phyloP scores from a whole-genome alignment of 495 filamentous ascomycete species.

The Xylaria grammica region DNA sequence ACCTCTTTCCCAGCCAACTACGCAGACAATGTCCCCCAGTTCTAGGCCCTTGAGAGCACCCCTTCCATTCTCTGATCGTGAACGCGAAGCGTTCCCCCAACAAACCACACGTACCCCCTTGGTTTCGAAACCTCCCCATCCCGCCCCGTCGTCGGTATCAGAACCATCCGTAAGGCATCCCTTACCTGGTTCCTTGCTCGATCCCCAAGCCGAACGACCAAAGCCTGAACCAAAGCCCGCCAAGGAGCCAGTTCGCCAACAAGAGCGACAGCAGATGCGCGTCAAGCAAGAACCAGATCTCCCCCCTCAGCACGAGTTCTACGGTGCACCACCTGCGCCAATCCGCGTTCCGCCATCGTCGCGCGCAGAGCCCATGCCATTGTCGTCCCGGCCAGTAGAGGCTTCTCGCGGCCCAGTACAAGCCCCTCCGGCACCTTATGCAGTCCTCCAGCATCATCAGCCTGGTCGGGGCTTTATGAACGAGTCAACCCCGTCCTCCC shows the following conservation, averaged over 20 bases:
- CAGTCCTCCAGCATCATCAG: constrained; percentile 40
- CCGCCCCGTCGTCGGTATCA: constrained; percentile 29
- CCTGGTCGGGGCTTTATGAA: constrained; percentile 37
- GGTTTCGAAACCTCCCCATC: constrained; percentile 30
- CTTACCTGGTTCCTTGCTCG: constrained; percentile 33
- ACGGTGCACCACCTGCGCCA: constrained; percentile 29
- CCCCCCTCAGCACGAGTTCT: constrained; percentile 40
- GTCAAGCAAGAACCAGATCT: constrained; percentile 54
- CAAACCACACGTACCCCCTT: constrained; percentile 31
- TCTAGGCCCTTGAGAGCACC: constrained; percentile 45
- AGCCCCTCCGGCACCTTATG: constrained; percentile 37
- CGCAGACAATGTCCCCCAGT: constrained; percentile 47
- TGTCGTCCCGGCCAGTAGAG: constrained; percentile 48
- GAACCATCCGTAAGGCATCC: constrained; percentile 36
- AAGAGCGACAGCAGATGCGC: constrained; percentile 39
- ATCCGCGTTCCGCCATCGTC: constrained; percentile 39
- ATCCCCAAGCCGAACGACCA: constrained; percentile 35
- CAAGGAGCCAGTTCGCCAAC: constrained; percentile 34
- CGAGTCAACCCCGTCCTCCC: constrained; percentile 41
- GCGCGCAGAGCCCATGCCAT: constrained; percentile 43
- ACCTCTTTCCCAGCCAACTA: constrained; percentile 31
- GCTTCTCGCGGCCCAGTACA: constrained; percentile 45
- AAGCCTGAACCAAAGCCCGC: constrained; percentile 32
- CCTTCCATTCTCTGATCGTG: constrained; percentile 33
- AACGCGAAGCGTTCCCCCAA: constrained; percentile 34